phyloP scores from a whole-genome alignment of 2,329 filamentous ascomycete species.

The Leptographium galeiforme region DNA sequence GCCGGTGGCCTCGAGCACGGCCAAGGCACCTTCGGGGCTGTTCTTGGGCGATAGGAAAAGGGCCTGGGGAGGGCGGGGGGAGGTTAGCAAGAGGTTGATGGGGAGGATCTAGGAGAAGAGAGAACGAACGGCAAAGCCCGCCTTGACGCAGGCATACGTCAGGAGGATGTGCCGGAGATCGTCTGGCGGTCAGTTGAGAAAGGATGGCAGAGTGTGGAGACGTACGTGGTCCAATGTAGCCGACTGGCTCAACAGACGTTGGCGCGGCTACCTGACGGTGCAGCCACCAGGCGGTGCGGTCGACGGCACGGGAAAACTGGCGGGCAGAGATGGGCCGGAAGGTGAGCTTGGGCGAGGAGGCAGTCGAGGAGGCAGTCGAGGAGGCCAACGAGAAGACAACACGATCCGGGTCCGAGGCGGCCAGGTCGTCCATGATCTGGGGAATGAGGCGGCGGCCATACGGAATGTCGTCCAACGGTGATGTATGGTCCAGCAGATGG shows the following conservation, averaged over 20 bases:
- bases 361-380: neutral
- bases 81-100: neutral
- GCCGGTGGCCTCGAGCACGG: neutral
- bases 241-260: neutral
- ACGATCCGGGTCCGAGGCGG: neutral
- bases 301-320: neutral
- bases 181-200: neutral
- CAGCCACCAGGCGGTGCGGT: conserved; percentile 2
- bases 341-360: neutral
- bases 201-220: too few relatives aligned
- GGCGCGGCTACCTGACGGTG: neutral
- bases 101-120: neutral
- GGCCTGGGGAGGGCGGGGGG: neutral
- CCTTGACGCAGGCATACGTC: conserved; percentile 3
- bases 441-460: conserved; percentile 1
- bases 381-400: neutral
- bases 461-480: neutral
- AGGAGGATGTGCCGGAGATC: conserved; percentile 1
- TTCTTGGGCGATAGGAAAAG: conserved; percentile 1
- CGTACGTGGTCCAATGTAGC: conserved; percentile 1
- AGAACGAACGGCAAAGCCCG: neutral
- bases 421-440: conserved; percentile 2
- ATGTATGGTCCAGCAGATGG: neutral
- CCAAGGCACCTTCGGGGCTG: neutral
- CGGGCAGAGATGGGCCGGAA: neutral